A percentile compares a stretch with the other conserved stretches of the same genome.
phyloP scores from a whole-genome alignment of 768 basidiomycete species.

The Leccinum disarticulatum region DNA sequence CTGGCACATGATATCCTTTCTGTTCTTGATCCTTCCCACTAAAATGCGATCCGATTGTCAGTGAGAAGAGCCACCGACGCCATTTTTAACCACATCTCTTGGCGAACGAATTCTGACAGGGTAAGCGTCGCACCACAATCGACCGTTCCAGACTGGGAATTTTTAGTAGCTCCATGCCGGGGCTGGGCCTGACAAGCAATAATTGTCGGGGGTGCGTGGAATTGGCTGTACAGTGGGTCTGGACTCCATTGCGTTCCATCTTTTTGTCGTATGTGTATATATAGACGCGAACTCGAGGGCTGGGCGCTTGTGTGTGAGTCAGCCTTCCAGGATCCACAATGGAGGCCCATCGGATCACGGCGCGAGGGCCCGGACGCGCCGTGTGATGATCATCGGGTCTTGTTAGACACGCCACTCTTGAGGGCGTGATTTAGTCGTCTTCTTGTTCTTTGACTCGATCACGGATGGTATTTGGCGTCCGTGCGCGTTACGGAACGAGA shows the following conservation, averaged over 20 bases:
- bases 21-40: not conserved
- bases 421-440: not conserved
- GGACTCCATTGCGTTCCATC: not conserved
- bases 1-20: not conserved
- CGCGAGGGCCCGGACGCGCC: not conserved
- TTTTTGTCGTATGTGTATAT: not conserved
- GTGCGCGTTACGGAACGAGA: not conserved
- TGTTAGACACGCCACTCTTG: too few relatives aligned
- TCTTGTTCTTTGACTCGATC: not conserved
- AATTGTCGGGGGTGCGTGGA: not conserved
- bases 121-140: not conserved
- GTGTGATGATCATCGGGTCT: not conserved
- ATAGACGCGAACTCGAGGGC: not conserved
- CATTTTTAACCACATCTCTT: not conserved
- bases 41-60: not conserved
- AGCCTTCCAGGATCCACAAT: not conserved
- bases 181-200: not conserved
- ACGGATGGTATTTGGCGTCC: not conserved
- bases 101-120: not conserved
- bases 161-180: not conserved
- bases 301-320: not conserved
- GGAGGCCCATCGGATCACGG: not conserved
- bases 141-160: slow-evolving; percentile 7
- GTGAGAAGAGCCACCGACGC: not conserved
- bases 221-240: slow-evolving; percentile 1